Evolutionary conservation across 1,139 yeast genomes (phyloP).

Genomic region (Nematodospora anomalae): DNA sequence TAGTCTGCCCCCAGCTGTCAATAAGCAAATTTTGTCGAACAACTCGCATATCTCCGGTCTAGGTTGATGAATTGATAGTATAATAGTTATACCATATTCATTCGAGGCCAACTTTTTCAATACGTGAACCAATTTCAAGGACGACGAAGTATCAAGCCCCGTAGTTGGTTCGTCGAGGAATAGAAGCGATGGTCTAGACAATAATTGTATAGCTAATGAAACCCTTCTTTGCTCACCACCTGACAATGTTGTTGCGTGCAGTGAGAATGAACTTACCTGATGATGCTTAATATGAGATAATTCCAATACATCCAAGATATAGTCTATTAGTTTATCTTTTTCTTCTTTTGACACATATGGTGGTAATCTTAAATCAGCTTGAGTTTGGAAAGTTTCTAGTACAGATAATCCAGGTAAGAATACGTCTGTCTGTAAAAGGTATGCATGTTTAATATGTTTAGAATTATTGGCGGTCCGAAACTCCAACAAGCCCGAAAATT

Average conservation of each 20-base stretch:
- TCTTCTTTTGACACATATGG: constrained; percentile 37
- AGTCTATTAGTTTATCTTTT: constrained; percentile 50
- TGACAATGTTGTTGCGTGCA: constrained; percentile 51
- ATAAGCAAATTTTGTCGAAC: constrained; percentile 63
- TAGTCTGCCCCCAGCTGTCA: constrained; percentile 61
- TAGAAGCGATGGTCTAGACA: constrained; percentile 68
- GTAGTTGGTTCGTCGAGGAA: constrained; percentile 85
- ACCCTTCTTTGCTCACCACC: constrained; percentile 81
- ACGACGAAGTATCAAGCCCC: constrained; percentile 77
- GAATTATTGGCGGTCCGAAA: constrained; percentile 1
- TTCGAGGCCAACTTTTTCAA: constrained; percentile 48
- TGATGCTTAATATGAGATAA: constrained; percentile 59
- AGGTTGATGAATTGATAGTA: constrained; percentile 78
- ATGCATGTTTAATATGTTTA: constrained; percentile 49
- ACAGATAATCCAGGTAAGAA: constrained; percentile 66
- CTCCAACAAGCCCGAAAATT: constrained; percentile 26
- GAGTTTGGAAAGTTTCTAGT: constrained; percentile 60
- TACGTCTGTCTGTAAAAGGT: constrained; percentile 71
- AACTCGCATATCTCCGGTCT: constrained; percentile 62
- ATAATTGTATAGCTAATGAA: constrained; percentile 70
- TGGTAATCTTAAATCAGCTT: constrained; percentile 61
- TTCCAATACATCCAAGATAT: constrained; percentile 55
- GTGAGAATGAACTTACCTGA: constrained; percentile 48
- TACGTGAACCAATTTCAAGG: constrained; percentile 57
- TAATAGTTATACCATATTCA: constrained; percentile 60